Conservation (phyloP, 225 moss, liverwort and hornwort genomes). For the Marchantia paleacea region DNA sequence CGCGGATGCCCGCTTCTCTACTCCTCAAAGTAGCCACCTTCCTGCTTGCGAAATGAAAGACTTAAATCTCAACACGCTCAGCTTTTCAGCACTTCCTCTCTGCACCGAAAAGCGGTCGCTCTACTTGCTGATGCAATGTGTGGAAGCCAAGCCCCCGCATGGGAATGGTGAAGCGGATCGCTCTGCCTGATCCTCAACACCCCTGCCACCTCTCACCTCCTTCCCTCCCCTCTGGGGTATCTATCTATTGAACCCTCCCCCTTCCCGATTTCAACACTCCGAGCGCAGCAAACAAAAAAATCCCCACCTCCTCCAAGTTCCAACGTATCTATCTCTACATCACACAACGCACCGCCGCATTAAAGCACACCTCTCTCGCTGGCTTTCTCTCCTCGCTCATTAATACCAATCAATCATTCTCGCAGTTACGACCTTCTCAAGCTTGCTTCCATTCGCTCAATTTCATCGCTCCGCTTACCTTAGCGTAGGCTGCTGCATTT, state of each 20-base stretch:
- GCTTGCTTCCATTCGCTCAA: neutral
- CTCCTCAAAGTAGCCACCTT: slow-evolving; percentile 30
- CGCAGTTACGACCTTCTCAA: neutral
- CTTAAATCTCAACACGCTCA: neutral
- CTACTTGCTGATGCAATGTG: slow-evolving; percentile 16
- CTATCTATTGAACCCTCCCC: slow-evolving; percentile 2
- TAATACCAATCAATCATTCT: neutral
- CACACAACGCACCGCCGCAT: neutral
- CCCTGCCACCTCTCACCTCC: slow-evolving; percentile 8
- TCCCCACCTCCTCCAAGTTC: neutral
- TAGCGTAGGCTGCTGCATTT: slow-evolving; percentile 1
- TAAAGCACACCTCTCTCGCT: neutral
- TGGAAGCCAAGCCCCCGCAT: slow-evolving; percentile 27
- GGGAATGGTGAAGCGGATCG: slow-evolving; percentile 20
- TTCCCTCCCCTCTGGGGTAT: neutral
- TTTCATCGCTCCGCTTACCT: neutral
- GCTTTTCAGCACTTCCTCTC: slow-evolving; percentile 8
- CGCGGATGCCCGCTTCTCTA: slow-evolving; percentile 30
- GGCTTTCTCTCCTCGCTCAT: neutral
- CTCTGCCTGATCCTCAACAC: slow-evolving; percentile 21
- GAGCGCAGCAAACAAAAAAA: neutral
- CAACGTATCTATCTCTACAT: neutral
- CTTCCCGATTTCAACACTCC: neutral
- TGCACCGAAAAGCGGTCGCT: slow-evolving; percentile 12
- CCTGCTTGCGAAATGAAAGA: slow-evolving; percentile 10